Percentiles rank a stretch among this genome's conserved stretches.
Conservation (phyloP, 176 grass and related monocot species). For the Oryza brachyantha region DNA sequence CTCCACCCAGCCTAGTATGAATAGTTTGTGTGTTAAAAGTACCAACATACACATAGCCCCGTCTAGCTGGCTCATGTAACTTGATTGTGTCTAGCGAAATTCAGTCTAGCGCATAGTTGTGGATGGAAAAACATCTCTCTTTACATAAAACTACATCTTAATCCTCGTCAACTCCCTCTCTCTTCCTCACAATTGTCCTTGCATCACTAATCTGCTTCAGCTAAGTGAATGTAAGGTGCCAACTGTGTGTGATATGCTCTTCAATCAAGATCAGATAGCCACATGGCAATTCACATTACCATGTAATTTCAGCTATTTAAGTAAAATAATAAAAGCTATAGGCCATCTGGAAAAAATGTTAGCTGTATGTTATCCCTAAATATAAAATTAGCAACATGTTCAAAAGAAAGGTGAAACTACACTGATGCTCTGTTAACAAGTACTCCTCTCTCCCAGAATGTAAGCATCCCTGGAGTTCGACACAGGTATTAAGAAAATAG, state of each 20-base stretch:
- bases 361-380: background rate
- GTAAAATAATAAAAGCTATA: too few species aligned
- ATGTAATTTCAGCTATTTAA: background rate
- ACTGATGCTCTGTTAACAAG: too few species aligned
- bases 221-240: background rate
- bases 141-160: background rate
- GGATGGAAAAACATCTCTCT: background rate
- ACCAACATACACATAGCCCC: too few species aligned
- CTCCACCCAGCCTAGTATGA: background rate
- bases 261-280: background rate
- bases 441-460: background rate
- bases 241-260: too few species aligned
- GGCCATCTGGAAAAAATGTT: too few species aligned
- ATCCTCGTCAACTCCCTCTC: background rate
- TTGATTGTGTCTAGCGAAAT: background rate
- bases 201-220: background rate
- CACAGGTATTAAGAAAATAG: too few species aligned
- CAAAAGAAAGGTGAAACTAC: background rate
- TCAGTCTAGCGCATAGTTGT: too few species aligned
- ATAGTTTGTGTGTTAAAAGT: background rate
- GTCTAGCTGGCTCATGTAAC: background rate
- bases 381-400: too few species aligned
- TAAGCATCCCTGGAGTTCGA: too few species aligned
- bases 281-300: background rate
- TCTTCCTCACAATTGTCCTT: background rate